A percentile compares a stretch with the other conserved stretches of the same genome.
These are phyloP conservation scores for Neopestalotiopsis clavispora DNA, from an alignment of 2,329 filamentous ascomycete genomes.

Conservation along the genomic window DNA sequence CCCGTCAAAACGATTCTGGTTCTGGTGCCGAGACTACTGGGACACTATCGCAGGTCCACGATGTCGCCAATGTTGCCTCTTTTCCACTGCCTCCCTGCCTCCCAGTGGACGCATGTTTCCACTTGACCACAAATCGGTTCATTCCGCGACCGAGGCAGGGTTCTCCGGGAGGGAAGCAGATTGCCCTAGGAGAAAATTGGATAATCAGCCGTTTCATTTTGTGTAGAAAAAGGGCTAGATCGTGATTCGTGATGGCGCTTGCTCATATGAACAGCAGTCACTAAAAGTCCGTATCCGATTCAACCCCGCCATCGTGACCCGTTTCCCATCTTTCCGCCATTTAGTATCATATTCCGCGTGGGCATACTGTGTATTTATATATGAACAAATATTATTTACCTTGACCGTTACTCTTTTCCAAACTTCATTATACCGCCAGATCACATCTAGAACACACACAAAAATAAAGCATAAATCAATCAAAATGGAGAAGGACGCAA, in stretches of 20 bases:
- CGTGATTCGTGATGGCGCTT: not conserved
- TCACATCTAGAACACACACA: not conserved
- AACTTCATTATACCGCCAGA: no score
- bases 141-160: not conserved
- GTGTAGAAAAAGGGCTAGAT: not conserved
- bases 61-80: not conserved
- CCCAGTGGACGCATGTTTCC: not conserved
- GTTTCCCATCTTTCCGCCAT: not conserved
- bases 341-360: not conserved
- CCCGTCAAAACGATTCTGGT: not conserved
- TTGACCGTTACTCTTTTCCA: no score
- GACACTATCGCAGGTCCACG: not conserved
- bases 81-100: not conserved
- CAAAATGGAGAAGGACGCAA: slow-evolving; percentile 6
- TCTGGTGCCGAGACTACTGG: not conserved
- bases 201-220: not conserved
- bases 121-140: not conserved
- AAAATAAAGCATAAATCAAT: not conserved
- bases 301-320: not conserved
- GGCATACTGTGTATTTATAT: not conserved
- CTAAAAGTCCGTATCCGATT: not conserved
- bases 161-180: not conserved
- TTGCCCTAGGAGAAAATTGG: not conserved
- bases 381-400: no score
- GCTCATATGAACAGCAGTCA: not conserved